phyloP scores from a whole-genome alignment of 2,329 filamentous ascomycete species.

The Xylaria sp. region DNA sequence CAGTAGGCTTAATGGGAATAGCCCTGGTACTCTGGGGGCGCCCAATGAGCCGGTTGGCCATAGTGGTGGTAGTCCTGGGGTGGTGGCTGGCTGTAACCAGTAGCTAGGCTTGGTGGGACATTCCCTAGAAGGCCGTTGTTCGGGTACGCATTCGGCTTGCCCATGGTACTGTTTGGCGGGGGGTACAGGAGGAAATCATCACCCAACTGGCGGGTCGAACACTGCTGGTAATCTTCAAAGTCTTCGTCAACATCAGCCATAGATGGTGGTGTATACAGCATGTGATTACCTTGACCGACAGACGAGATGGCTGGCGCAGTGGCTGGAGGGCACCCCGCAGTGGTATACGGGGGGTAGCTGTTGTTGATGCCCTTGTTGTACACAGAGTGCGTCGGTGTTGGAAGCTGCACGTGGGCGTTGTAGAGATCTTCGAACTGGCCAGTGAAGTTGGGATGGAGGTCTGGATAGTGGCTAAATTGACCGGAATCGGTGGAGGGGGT shows the following conservation, averaged over 20 bases:
- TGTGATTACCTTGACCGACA: conserved; percentile 66
- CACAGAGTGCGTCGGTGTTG: conserved; percentile 49
- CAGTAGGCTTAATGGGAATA: conserved; percentile 25
- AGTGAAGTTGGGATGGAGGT: conserved; percentile 62
- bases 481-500: conserved; percentile 50
- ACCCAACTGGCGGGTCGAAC: conserved; percentile 46
- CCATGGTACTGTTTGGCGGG: conserved; percentile 36
- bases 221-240: conserved; percentile 57
- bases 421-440: conserved; percentile 66
- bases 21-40: conserved; percentile 27
- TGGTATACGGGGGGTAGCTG: conserved; percentile 44
- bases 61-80: conserved; percentile 51
- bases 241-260: conserved; percentile 66
- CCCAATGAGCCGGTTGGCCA: conserved; percentile 34
- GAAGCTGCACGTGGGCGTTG: conserved; percentile 59
- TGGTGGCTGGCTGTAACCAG: conserved; percentile 55
- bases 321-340: conserved; percentile 45
- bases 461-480: conserved; percentile 61
- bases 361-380: conserved; percentile 50
- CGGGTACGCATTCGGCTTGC: conserved; percentile 46
- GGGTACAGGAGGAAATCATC: conserved; percentile 69
- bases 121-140: conserved; percentile 49
- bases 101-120: conserved; percentile 53
- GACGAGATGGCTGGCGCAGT: conserved; percentile 65
- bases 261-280: conserved; percentile 69